Evolutionary conservation across 805 yeast genomes (phyloP).

Genomic region (Lachancea fermentati): DNA sequence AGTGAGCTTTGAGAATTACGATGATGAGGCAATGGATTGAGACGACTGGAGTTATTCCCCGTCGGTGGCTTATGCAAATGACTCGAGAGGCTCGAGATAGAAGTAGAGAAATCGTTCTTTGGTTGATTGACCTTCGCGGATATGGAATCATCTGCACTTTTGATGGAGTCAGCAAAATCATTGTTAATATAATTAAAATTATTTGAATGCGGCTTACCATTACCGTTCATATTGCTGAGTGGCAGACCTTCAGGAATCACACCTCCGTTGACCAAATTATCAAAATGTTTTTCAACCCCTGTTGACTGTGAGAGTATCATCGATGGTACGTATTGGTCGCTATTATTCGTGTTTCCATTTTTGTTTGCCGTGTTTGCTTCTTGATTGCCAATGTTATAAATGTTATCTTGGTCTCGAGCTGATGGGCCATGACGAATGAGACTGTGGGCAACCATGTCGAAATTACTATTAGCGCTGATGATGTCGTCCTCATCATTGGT

Average conservation of each 20-base stretch:
- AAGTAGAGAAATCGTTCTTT: constrained; percentile 22
- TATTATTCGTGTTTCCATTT: constrained; percentile 13
- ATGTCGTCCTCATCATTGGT: constrained; percentile 5
- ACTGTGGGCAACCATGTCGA: constrained; percentile 2
- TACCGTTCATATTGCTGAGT: neutral
- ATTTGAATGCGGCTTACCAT: constrained; percentile 4
- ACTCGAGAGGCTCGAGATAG: constrained; percentile 30
- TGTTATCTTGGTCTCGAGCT: neutral
- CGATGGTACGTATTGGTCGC: constrained; percentile 35
- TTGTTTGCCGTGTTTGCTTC: neutral
- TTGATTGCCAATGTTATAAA: neutral
- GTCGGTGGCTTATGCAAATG: constrained; percentile 24
- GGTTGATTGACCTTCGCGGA: constrained; percentile 13
- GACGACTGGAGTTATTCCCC: constrained; percentile 9
- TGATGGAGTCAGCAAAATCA: constrained; percentile 11
- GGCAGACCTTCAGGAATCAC: neutral
- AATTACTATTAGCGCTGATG: constrained; percentile 1
- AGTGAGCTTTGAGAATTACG: constrained; percentile 14
- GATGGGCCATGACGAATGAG: constrained; percentile 3
- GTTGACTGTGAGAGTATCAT: constrained; percentile 49
- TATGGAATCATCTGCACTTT: constrained; percentile 1
- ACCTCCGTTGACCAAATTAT: constrained; percentile 19
- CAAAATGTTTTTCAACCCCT: constrained; percentile 41
- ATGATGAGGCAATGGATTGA: constrained; percentile 10
- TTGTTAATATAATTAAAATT: constrained; percentile 16